Evolutionary conservation across 2,329 filamentous ascomycete genomes (phyloP), one percentile per base, ranked within the genome.

Genomic region (Aureobasidium leucospermi): DNA sequence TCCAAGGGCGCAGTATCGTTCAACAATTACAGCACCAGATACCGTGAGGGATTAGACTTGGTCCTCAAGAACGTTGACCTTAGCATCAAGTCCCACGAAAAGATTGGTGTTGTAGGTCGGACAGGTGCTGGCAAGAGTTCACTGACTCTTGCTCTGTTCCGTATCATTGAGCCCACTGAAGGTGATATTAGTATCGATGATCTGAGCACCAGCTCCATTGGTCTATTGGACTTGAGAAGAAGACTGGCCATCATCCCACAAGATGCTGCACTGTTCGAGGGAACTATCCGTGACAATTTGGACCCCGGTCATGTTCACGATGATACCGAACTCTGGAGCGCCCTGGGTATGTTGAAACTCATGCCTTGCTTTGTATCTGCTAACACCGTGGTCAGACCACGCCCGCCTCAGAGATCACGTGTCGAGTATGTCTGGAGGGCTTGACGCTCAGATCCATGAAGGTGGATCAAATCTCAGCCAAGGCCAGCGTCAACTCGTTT

Each of bases 71-170:
- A 96, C 70, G 85, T 99, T 75, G 93, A 84, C 68, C 79, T 99
- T 13, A 85, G 90, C 71, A 96, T 99, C 78, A 95, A 96, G 77
- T 87, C 93, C 5, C 90, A 92, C 69, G 94, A 99, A 78, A 99
- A 97, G 81, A 94, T 99, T 72, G 94, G 94, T 62, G 92, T 99
- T 10, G 94, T 99, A 34, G 94, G 94, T 59, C 88, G 94, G 51
- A 99, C 94, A 0, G 94, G 94, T 58, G 94, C 94, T 34, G 94
- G 94, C 70, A 99, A 99, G 78, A 96, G 90, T 62, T 96, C 91
- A 9, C 78, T 99, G 63, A 97, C 94, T 0, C 80, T 99, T 63
- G 87, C 94, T 2, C 79, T 99, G 19, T 99, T 99, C 83, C 86
- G 95, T 56, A 91, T 99, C 65, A 97, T 99, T 63, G 95, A 99